These are phyloP conservation scores for Staphylotrichum longicolle DNA, from an alignment of 495 filamentous ascomycete species.

Conservation along the genomic window DNA sequence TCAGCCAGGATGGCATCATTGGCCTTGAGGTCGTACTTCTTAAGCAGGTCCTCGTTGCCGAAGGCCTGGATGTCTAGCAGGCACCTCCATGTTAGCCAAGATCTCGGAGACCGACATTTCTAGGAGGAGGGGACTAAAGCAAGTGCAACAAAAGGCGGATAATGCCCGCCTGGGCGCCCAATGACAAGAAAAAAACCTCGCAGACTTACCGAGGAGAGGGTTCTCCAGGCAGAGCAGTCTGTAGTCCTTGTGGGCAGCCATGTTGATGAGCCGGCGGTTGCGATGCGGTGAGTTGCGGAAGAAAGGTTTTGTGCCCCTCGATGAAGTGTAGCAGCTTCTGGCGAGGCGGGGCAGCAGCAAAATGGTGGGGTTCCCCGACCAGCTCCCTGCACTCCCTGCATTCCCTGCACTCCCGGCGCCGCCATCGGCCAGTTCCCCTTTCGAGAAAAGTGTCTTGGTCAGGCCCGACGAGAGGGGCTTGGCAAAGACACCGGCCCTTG, in stretches of 20 bases:
- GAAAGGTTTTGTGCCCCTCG: constrained; percentile 25
- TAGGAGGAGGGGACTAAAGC: not conserved
- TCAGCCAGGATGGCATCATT: constrained; percentile 98
- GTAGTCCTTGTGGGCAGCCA: constrained; percentile 73
- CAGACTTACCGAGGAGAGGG: constrained; percentile 78
- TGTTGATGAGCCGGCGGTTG: constrained; percentile 42
- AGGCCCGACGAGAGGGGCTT: constrained; percentile 20
- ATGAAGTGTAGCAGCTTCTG: constrained; percentile 12
- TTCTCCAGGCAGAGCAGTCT: constrained; percentile 91
- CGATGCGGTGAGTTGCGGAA: constrained; percentile 20
- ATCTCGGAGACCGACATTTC: constrained; percentile 5
- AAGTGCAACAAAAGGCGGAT: not conserved
- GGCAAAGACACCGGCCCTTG: constrained; percentile 18
- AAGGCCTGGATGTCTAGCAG: constrained; percentile 82
- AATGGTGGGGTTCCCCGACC: constrained; percentile 23
- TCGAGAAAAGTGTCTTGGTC: not conserved
- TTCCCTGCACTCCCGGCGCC: constrained; percentile 1
- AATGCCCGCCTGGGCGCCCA: not conserved
- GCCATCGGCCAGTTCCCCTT: constrained; percentile 25
- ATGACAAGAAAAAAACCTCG: constrained; percentile 11
- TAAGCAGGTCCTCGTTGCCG: constrained; percentile 74
- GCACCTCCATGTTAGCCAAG: not conserved
- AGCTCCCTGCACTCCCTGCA: no score
- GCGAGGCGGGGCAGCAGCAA: constrained; percentile 23
- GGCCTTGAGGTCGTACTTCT: constrained; percentile 88